A percentile compares a stretch with the other conserved stretches of the same genome.
Evolutionary conservation across 768 basidiomycete genomes (phyloP).

Genomic region (Clitopilus passeckerianus): DNA sequence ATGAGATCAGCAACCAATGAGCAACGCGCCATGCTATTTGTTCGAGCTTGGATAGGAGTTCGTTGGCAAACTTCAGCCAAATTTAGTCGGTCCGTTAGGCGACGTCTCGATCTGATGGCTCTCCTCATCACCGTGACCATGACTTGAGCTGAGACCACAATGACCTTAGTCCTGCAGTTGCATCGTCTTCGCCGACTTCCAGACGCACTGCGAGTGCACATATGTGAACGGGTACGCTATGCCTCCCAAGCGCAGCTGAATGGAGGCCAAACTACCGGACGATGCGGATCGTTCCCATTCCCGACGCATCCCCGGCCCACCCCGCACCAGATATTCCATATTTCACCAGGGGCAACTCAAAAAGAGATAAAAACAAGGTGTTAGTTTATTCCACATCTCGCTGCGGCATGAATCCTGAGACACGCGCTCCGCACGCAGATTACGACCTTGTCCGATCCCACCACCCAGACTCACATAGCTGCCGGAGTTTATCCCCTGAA

Average conservation of each 20-base stretch:
- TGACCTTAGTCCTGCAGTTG: neutral
- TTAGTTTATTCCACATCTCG: slow-evolving; percentile 25
- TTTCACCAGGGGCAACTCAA: slow-evolving; percentile 49
- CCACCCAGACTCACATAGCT: slow-evolving; percentile 61
- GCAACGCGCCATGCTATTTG: too few species aligned
- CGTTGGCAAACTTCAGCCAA: too few species aligned
- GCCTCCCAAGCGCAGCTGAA: neutral
- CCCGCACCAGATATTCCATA: slow-evolving; percentile 72
- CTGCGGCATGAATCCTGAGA: neutral
- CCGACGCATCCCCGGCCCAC: slow-evolving; percentile 51
- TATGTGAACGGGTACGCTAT: neutral
- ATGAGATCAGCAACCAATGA: too few species aligned
- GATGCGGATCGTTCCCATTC: slow-evolving; percentile 29
- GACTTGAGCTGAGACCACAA: neutral
- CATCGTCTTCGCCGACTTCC: neutral
- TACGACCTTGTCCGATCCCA: slow-evolving; percentile 69
- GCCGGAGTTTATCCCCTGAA: slow-evolving; percentile 32
- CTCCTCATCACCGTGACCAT: neutral
- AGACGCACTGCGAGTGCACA: neutral
- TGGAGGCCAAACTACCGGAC: neutral
- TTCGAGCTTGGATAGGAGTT: too few species aligned
- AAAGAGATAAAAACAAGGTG: slow-evolving; percentile 64
- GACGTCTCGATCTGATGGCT: neutral
- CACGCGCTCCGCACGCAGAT: slow-evolving; percentile 32
- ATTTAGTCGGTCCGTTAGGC: neutral